Evolutionary conservation across 768 basidiomycete species (phyloP), one percentile per base, ranked within the genome.

Genomic region (Lactarius pseudohatsudake): DNA sequence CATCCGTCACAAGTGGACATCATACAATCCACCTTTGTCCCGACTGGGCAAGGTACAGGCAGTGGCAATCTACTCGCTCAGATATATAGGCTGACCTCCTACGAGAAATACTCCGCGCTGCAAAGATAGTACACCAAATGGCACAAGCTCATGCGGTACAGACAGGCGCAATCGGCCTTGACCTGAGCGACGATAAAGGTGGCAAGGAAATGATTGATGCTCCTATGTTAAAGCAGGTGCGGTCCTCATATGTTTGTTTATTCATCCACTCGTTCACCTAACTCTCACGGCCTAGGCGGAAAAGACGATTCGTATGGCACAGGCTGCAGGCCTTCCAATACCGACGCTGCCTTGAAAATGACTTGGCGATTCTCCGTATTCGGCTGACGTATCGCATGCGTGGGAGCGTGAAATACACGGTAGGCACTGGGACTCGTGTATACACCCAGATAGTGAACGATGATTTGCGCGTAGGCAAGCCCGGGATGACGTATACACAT

Each of bases 141-240:
- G 76, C 81, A 56, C 71, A 76, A 5, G 86, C 88, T 0, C 82
- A 90, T 72, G 79, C 77, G 38, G 57, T 71, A 22, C 77, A 80
- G 54, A 76, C 75, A 43, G 92, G 91, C 4, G 94, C 94, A 2
- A 84, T 90, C 50, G 92, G 92, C 0, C 78, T 94, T 30, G 87
- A 89, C 57, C 74, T 81, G 47, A 78, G 79, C 26, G 82, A 79
- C 53, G 81, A 81, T 3, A 74, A 73, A 18, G 80, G 76, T 45
- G 76, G 80, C 18, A 87, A 85, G 57, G 86, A 89, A 72, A 95
- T 96, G 94, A 89, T 96, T 41, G 94, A 96, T 75, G 90, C 90
- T 9, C 94, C 94, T 0, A 93, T 96, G 89, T 79, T 96, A 53
- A 90, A 91, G 74, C 91, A 92, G 83, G 88, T 85, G 65, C 64